phyloP scores from a whole-genome alignment of 441 rosid genomes.

The Bocquillonia castaneifolia region DNA sequence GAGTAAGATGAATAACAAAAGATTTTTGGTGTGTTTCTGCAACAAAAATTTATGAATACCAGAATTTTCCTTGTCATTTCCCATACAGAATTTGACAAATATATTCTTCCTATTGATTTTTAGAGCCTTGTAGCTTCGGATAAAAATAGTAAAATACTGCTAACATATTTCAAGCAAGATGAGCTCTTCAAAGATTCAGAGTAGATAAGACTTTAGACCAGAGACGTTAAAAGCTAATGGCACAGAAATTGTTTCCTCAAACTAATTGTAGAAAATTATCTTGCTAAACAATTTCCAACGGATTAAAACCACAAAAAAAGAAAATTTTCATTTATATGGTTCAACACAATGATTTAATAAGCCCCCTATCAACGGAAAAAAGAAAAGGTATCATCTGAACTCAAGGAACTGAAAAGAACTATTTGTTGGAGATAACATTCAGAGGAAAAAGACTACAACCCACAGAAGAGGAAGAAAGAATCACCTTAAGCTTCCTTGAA shows the following conservation, averaged over 20 bases:
- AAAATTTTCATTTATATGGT: background rate
- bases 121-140: background rate
- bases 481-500: slow-evolving; percentile 83
- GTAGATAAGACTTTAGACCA: background rate
- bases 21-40: no score
- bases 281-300: background rate
- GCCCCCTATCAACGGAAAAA: no score
- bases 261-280: background rate
- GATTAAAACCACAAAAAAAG: background rate
- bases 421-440: background rate
- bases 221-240: background rate
- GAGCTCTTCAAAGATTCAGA: background rate
- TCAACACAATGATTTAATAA: no score
- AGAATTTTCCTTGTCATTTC: no score
- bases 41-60: no score
- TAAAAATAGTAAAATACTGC: background rate
- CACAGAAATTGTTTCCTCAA: background rate
- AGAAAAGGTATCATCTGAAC: no score
- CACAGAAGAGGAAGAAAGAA: slow-evolving; percentile 7
- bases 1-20: background rate
- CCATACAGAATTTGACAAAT: no score
- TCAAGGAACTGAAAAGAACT: background rate
- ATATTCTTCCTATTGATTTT: no score
- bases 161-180: background rate
- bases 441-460: background rate